A percentile compares a stretch with the other conserved stretches of the same genome.
Evolutionary conservation across 805 yeast genomes (phyloP).

Genomic region (Metschnikowia sp.): DNA sequence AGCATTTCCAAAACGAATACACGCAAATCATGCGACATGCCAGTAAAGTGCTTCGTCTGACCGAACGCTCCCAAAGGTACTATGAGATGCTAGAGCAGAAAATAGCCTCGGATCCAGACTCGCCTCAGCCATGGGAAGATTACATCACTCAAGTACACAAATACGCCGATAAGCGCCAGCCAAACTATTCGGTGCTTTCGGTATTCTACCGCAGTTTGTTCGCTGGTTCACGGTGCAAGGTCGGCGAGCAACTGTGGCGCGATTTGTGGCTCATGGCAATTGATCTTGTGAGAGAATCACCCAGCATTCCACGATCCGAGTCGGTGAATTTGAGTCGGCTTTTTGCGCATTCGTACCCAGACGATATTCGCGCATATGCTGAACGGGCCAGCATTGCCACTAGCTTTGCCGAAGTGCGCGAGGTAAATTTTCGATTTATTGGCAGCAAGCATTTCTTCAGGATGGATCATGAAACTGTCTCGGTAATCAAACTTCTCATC

Average conservation of each 20-base stretch:
- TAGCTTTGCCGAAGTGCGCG: too few species aligned
- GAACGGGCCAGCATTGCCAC: too few species aligned
- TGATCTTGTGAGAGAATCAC: background rate
- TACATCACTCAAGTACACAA: constrained; percentile 30
- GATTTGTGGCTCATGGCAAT: constrained; percentile 6
- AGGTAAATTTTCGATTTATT: too few species aligned
- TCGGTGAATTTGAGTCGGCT: background rate
- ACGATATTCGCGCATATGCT: background rate
- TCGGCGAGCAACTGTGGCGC: constrained; percentile 7
- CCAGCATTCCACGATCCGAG: too few species aligned
- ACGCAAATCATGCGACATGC: constrained; percentile 35
- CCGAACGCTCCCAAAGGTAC: constrained; percentile 25
- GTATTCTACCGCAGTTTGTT: constrained; percentile 26
- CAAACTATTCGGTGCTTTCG: background rate
- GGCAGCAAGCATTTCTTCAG: too few species aligned
- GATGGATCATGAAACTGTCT: too few species aligned
- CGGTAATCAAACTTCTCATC: too few species aligned
- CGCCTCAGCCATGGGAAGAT: constrained; percentile 25
- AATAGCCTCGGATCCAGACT: constrained; percentile 16
- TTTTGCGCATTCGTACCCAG: background rate
- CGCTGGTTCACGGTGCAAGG: constrained; percentile 1
- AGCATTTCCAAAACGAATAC: constrained; percentile 26
- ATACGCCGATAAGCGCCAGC: constrained; percentile 11
- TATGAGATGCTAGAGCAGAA: constrained; percentile 36
- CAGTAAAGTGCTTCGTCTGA: constrained; percentile 24